Evolutionary conservation across 805 yeast genomes (phyloP), one percentile per base, ranked within the genome.

Genomic region (Kodamaea kakaduensis): DNA sequence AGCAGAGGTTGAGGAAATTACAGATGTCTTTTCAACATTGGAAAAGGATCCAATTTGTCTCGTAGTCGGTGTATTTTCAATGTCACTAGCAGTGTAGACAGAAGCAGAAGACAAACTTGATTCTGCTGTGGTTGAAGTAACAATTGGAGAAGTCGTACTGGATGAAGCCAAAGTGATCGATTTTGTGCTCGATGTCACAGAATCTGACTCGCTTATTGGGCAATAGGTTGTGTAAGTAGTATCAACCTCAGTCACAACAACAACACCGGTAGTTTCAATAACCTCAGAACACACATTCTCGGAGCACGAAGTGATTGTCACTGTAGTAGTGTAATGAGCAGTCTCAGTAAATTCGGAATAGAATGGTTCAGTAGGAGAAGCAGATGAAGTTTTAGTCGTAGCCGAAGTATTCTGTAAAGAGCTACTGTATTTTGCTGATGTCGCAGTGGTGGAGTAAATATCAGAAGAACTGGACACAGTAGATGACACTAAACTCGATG

Each of bases 271-370:
- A 25, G 51, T 46, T 25, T 43, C 46, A 18, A 53, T 46, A 32
- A 37, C 22, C 19, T 31, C 33, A 27, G 46, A 34, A 40, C 60
- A 55, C 40, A 41, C 42, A 47, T 51, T 39, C 43, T 54, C 51
- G 17, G 50, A 41, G 42, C 60, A 55, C 31, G 53, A 47, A 17
- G 59, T 54, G 43, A 54, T 47, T 44, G 57, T 53, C 36, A 53
- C 33, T 25, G 43, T 44, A 31, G 60, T 55, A 37, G 52, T 47
- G 21, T 41, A n/a, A n/a, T n/a, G n/a, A n/a, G n/a, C n/a, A 26
- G 19, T 26, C n/a, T 6, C 9, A 15, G 30, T 6, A 26, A 13
- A 15, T n/a, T n/a, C 27, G 13, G 27, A n/a, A 14, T 9, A 13
- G 30, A n/a, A n/a, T n/a, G 30, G n/a, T 23, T 6, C 14, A 26